Base-by-base conservation (phyloP, 129 eudicot genomes). In the Flaveria ramosissima region DNA sequence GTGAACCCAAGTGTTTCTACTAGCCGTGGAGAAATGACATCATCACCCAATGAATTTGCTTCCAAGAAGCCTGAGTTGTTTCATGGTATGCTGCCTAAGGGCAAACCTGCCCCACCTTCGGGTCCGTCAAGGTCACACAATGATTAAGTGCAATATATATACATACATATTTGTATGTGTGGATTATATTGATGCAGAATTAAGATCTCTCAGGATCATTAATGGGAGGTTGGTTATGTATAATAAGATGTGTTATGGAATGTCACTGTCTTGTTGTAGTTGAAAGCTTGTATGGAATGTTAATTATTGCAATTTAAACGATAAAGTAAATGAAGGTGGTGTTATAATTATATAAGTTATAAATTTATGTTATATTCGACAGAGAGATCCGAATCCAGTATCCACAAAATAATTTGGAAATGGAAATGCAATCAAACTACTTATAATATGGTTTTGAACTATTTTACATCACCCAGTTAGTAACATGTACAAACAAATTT, bases 91-190 rank as follows among this genome's bases (percentile, higher is more conserved):
- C 48, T 86, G 19, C 86, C 88, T 20, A 86, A 84, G 75, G 87
- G 83, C 47, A 69, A 16, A 1, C 76, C 72, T 2, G 19, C 30
- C 45, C 89, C 95, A 57, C 95, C 95, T 80, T 86, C 95, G 19
- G 95, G 83, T 75, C 95, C 95, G 14, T 89, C 95, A 42, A 76
- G n/a, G 67, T 12, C 39, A 26, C 67, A 61, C 67, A 12, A 82
- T 5, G 16, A 46, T 30, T 23, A 24, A 69, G 43, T 57, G 69
- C 53, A 16, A 15, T 2, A 10, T 71, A 36, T 39, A 55, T 56
- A 13, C 51, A 76, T 48, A 30, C 6, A 12, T 19, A 39, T 32
- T 10, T 16, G 47, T 26, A 56, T 23, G 55, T 56, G 1, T 68
- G 17, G 3, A 76, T 52, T 36, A 42, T 76, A 24, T 21, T 56